Conservation (phyloP, 257 asterid genomes). For the Solanum habrochaites region DNA sequence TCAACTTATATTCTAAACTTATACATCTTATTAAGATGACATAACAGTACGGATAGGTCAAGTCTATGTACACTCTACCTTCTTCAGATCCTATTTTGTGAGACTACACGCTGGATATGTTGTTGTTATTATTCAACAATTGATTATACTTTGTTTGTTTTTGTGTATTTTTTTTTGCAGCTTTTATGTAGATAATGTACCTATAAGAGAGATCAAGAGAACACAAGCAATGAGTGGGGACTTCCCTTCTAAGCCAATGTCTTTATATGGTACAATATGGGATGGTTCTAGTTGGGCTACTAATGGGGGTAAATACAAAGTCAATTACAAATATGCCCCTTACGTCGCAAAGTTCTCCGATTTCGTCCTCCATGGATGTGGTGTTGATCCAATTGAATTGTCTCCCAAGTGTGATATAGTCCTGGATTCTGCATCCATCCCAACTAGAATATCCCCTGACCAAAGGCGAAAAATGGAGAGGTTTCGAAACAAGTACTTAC, state of each 20-base stretch:
- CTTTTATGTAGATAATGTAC: slow-evolving; percentile 64
- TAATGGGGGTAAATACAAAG: slow-evolving; percentile 58
- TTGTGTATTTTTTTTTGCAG: slow-evolving; percentile 23
- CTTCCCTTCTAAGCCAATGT: slow-evolving; percentile 85
- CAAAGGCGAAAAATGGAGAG: slow-evolving; percentile 38
- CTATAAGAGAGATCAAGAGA: slow-evolving; percentile 63
- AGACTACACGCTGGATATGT: fast-evolving
- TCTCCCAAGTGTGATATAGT: slow-evolving; percentile 24
- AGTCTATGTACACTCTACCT: not conserved
- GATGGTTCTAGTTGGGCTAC: slow-evolving; percentile 92
- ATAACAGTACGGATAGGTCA: not conserved
- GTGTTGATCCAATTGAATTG: slow-evolving; percentile 49
- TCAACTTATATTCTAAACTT: not conserved
- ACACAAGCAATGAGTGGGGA: slow-evolving; percentile 67
- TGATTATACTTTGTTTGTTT: slow-evolving; percentile 7
- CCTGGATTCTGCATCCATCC: slow-evolving; percentile 3
- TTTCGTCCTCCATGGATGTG: slow-evolving; percentile 67
- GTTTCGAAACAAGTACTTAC: slow-evolving; percentile 49
- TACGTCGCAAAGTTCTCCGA: slow-evolving; percentile 52
- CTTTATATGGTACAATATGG: slow-evolving; percentile 84
- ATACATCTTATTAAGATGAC: not conserved
- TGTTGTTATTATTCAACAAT: not conserved
- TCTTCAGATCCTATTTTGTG: fast-evolving
- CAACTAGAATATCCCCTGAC: slow-evolving; percentile 19
- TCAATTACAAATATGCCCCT: slow-evolving; percentile 73